A percentile compares a stretch with the other conserved stretches of the same genome.
Evolutionary conservation across 2,329 filamentous ascomycete species (phyloP).

Genomic region (Neophaeococcomyces aloes): DNA sequence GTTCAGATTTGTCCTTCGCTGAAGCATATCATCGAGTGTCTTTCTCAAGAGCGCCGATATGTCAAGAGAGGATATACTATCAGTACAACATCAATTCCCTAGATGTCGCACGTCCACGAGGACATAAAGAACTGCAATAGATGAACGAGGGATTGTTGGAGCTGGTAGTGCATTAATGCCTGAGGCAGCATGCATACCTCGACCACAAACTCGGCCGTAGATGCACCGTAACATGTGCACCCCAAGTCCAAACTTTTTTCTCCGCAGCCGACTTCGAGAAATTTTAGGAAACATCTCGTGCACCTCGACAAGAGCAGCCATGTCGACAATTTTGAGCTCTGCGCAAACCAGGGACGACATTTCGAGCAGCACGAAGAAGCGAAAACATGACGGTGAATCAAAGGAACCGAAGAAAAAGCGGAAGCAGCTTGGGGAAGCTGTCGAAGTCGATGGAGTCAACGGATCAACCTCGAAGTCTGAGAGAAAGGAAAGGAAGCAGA

Average conservation of each 20-base stretch:
- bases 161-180: no score
- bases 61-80: not conserved
- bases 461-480: not conserved
- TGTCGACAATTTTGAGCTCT: not conserved
- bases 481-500: slow-evolving; percentile 10
- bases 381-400: slow-evolving; percentile 16
- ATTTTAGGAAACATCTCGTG: not conserved
- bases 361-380: slow-evolving; percentile 11
- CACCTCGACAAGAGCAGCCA: not conserved
- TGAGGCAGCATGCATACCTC: no score
- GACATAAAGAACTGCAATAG: no score
- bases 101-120: no score
- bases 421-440: slow-evolving; percentile 2
- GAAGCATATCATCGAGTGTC: no score
- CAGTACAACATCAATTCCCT: not conserved
- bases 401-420: slow-evolving; percentile 11
- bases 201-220: no score
- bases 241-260: not conserved
- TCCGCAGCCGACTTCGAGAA: slow-evolving; percentile 1
- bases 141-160: no score
- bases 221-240: not conserved
- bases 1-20: no score
- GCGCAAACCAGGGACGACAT: not conserved
- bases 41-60: not conserved
- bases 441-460: not conserved